These are phyloP conservation scores for Termitomyces sp. DNA, from an alignment of 768 basidiomycete genomes.

Conservation along the genomic window DNA sequence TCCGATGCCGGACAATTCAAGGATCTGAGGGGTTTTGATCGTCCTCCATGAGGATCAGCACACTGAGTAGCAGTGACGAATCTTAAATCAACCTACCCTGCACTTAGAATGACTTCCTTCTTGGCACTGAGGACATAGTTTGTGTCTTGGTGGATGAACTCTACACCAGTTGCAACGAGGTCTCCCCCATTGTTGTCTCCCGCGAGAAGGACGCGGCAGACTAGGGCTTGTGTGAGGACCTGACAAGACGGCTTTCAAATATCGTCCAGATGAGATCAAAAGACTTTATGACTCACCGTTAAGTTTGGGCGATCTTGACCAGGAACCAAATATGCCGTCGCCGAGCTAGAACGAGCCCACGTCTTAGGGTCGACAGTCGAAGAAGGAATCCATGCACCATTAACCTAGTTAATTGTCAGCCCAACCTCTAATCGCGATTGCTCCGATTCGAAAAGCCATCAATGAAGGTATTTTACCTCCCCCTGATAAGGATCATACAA, in stretches of 20 bases:
- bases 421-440: not conserved
- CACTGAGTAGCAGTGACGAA: not conserved
- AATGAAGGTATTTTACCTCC: slow-evolving; percentile 18
- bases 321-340: slow-evolving; percentile 25
- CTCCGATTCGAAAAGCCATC: not conserved
- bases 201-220: slow-evolving; percentile 29
- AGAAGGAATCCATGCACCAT: slow-evolving; percentile 17
- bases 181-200: slow-evolving; percentile 4
- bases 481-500: slow-evolving; percentile 31
- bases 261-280: no score
- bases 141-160: slow-evolving; percentile 34
- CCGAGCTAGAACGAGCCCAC: slow-evolving; percentile 27
- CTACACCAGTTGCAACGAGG: slow-evolving; percentile 45
- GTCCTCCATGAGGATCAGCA: slow-evolving; percentile 7
- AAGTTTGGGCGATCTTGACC: slow-evolving; percentile 12
- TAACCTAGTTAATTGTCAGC: slow-evolving; percentile 18
- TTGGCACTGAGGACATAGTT: slow-evolving; percentile 35
- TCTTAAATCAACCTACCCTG: slow-evolving; percentile 32
- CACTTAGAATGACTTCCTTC: slow-evolving; percentile 51
- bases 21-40: slow-evolving; percentile 19
- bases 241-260: not conserved
- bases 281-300: slow-evolving; percentile 13
- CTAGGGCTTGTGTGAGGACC: slow-evolving; percentile 19
- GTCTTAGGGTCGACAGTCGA: slow-evolving; percentile 25
- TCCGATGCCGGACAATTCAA: slow-evolving; percentile 22